Base-by-base conservation (phyloP, 176 grass and related monocot genomes). In the Metroxylon sagu region DNA sequence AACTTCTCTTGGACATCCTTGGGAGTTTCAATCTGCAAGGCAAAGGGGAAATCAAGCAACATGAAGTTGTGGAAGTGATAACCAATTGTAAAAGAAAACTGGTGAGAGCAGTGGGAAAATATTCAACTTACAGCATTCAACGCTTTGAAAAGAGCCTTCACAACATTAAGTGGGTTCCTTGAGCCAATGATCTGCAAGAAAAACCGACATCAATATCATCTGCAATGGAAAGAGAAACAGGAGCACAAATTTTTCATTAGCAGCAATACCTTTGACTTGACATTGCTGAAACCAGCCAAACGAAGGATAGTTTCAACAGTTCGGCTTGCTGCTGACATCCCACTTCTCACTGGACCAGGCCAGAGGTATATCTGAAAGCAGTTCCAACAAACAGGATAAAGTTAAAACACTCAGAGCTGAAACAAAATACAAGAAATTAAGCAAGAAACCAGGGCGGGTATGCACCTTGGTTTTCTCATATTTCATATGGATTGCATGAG, bases 1-100 rank as follows among this genome's bases (percentile, higher is more conserved):
- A 96, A 90, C 70, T 96, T 96, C 87, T 90, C 80, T 43, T 88
- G 83, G 17, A 96, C 78, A 71, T 96, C 92, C 53, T 96, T 90
- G 16, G 87, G 78, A 25, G 72, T 90, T 76, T 96, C 83, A 70
- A 96, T 90, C 92, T 90, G 83, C 15, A 77, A 53, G 52, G 51
- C 28, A 17, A 23, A 71, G 18, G 54, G 43, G 14, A 18, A 17
- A 54, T 39, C 18, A 54, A 2, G 49, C 16, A 39, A 71, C 28
- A 53, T 12, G 10, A 59, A 14, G 16, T 27, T 18, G 29, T 29
- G 26, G 35, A 56, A 54, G 7, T 7, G 21, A 67, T 27, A 58
- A 49, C 1, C 15, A 18, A 55, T 56, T 55, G 25, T 58, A 10
- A 78, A 63, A 39, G 43, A 16, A 14, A 25, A 12, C 8, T 39